Percentiles rank a stretch among this genome's conserved stretches.
phyloP scores from a whole-genome alignment of 225 moss, liverwort and hornwort species.

The Antitrichia curtipendula region DNA sequence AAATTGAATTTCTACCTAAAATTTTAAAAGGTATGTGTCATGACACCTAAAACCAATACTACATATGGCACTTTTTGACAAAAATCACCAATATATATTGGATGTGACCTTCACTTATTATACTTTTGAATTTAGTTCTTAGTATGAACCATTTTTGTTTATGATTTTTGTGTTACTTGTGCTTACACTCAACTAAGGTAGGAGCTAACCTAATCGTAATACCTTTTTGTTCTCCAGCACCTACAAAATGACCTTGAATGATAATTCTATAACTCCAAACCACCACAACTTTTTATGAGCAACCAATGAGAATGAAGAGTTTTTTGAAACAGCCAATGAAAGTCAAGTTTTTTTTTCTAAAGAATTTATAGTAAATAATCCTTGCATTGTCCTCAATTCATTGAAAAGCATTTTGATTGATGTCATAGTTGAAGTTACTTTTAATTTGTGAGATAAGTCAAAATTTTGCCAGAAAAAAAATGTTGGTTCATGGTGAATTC shows the following conservation, averaged over 20 bases:
- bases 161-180: neutral
- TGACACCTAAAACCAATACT: neutral
- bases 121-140: neutral
- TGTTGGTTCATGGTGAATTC: neutral
- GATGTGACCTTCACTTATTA: no score
- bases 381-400: neutral
- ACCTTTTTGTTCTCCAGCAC: accelerated
- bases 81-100: neutral
- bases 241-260: neutral
- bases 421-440: neutral
- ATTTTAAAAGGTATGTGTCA: neutral
- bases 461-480: neutral
- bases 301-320: neutral
- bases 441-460: neutral
- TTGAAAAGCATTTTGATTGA: neutral
- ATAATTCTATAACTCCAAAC: neutral
- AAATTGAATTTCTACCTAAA: neutral
- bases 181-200: accelerated
- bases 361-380: no score
- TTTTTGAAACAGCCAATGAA: neutral
- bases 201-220: neutral
- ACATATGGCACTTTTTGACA: no score
- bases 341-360: neutral
- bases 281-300: neutral
- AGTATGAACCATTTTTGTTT: neutral